A percentile compares a stretch with the other conserved stretches of the same genome.
phyloP scores from a whole-genome alignment of 192 early-diverging fungal genomes.

The Bifiguratus adelaidae region DNA sequence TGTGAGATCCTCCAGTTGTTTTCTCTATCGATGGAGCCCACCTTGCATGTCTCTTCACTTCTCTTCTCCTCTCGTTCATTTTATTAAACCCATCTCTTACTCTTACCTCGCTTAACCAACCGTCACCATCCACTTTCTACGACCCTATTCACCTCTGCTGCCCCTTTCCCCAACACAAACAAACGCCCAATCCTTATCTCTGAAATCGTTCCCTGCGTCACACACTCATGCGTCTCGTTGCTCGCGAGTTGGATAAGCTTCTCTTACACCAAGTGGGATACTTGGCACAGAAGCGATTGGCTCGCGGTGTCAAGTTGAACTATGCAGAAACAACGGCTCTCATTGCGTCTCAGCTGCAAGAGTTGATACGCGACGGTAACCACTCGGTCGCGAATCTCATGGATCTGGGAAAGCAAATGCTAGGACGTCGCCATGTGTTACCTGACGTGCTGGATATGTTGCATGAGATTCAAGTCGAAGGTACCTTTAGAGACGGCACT shows the following conservation, averaged over 20 bases:
- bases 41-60: neutral
- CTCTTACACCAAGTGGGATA: constrained; percentile 75
- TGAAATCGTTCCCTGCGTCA: no score
- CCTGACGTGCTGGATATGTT: constrained; percentile 57
- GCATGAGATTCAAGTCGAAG: constrained; percentile 82
- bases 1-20: no score
- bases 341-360: constrained; percentile 77
- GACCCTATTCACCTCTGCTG: neutral
- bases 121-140: neutral
- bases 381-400: constrained; percentile 83
- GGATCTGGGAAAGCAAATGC: constrained; percentile 75
- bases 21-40: no score
- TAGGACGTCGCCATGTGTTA: constrained; percentile 80
- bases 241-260: constrained; percentile 94
- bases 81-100: neutral
- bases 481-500: constrained; percentile 88
- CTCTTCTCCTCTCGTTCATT: neutral
- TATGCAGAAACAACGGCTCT: constrained; percentile 78
- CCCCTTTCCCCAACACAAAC: no score
- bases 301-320: constrained; percentile 83
- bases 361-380: constrained; percentile 83
- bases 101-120: neutral
- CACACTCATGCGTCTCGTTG: constrained; percentile 60
- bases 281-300: constrained; percentile 84
- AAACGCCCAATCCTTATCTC: no score